Base-by-base conservation (phyloP, 106 monocot species). In the Dendrobium catenatum region DNA sequence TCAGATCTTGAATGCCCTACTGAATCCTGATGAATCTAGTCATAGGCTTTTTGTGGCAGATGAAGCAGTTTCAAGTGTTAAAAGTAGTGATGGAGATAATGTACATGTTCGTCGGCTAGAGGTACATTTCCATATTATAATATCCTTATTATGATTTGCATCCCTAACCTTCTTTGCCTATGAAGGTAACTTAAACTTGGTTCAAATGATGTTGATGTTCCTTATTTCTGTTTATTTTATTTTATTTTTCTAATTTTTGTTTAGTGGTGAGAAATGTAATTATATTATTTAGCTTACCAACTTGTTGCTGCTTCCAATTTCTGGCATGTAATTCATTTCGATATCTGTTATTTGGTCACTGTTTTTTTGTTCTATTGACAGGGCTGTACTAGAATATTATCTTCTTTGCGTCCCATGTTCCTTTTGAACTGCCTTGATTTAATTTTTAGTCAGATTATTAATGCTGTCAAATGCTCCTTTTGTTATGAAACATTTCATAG, bases 1-100 rank as follows among this genome's bases (percentile, higher is more conserved):
- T 76, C 86, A 89, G 80, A 88, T 99, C 19, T 89, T 99, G 42
- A 88, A 90, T 86, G 88, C 95, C 19, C 86, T 99, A 79, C 72
- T 99, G 83, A 93, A 68, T 80, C 80, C 82, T 72, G 88, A 93
- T 73, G 89, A 90, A 22, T 74, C 79, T 40, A 82, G 82, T 70
- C 79, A 82, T 81, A 72, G 58, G 79, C 86, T 85, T 81, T 72
- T 56, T 76, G 76, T 58, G 33, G 49, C 54, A 41, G 91, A 87
- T 81, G 87, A 85, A 77, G 77, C 82, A 79, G 42, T 68, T 80
- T 82, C 81, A 84, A 83, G 17, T 68, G 84, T 82, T 10, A 85
- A 75, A 49, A 77, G 31, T 70, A 73, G 80, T 41, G 78, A 85
- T 75, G 78, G 72, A 47, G 86, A 90, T 78, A 43, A 74, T 74